Conservation (phyloP, 148 eudicot species). For the Simmondsia chinensis region DNA sequence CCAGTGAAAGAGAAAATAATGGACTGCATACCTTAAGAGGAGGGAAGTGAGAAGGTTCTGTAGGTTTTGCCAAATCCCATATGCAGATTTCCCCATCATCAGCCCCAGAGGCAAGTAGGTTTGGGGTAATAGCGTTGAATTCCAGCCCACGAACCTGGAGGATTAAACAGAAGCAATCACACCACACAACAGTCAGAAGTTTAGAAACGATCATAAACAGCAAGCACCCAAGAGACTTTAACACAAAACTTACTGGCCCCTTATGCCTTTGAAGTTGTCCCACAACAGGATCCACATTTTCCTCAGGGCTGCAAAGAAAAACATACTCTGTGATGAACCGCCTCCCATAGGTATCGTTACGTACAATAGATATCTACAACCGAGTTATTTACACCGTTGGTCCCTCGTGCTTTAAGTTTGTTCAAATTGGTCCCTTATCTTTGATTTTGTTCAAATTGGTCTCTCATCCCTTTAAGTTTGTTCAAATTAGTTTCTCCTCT, state of each 20-base stretch:
- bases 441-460: no score
- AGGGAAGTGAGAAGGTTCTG: constrained; percentile 63
- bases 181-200: constrained; percentile 1
- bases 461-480: no score
- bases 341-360: no score
- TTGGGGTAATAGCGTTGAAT: constrained; percentile 59
- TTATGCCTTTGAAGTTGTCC: constrained; percentile 55
- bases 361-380: no score
- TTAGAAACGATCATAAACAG: neutral
- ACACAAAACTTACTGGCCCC: constrained; percentile 64
- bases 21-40: constrained; percentile 57
- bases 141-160: constrained; percentile 88
- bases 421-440: no score
- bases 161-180: constrained; percentile 1
- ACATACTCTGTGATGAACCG: no score
- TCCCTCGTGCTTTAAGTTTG: no score
- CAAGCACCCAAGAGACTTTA: neutral
- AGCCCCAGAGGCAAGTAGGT: constrained; percentile 91
- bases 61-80: constrained; percentile 78
- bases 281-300: constrained; percentile 40
- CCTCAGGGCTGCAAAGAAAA: constrained; percentile 32
- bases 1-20: neutral
- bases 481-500: no score
- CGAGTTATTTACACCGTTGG: no score
- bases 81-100: constrained; percentile 97